Evolutionary conservation across 2,329 filamentous ascomycete species (phyloP), one percentile per base, ranked within the genome.

Genomic region (Pestalotiopsis sp.): DNA sequence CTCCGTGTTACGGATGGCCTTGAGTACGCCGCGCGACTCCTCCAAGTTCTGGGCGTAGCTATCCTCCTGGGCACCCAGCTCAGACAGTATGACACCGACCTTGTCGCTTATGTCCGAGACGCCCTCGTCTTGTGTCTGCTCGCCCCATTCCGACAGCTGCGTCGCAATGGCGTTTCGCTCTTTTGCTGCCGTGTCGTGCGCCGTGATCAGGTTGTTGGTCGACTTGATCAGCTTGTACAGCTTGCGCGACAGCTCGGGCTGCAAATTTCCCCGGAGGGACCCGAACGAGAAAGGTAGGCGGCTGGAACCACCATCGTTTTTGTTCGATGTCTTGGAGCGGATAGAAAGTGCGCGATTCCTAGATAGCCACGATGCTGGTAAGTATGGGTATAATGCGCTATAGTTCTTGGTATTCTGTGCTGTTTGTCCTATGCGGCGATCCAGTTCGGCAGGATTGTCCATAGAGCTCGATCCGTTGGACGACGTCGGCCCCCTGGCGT

Each of bases 91-190:
- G 52, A 98, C 95, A 65, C 94, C 96, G 66, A 99, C 87, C 86
- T 99, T 99, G 86, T 98, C 96, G 69, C 93, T 94, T 74, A 99
- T 88, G 78, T 98, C 96, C 66, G 90, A 94, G 76, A 98, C 86
- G 65, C 91, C 90, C 70, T 97, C 94, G 77, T 99, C 96, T 66
- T 90, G 88, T 2, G 95, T 98, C 70, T 93, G 89, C 82, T 98
- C 95, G 68, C 96, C 96, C 96, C 96, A 99, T 74, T 98, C 95
- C 7, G 94, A 97, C 59, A 99, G 89, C 83, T 98, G 95, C 12
- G 91, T 90, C 17, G 95, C 96, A 76, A 98, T 94, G 64, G 90
- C 89, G 70, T 93, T 83, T 68, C 94, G 93, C 84, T 98, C 95
- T 69, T 92, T 92, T 63, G 91, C 93, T 6, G 95, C 96, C 6